Evolutionary conservation across 2,329 filamentous ascomycete genomes (phyloP).

Genomic region (Cadophora malorum): DNA sequence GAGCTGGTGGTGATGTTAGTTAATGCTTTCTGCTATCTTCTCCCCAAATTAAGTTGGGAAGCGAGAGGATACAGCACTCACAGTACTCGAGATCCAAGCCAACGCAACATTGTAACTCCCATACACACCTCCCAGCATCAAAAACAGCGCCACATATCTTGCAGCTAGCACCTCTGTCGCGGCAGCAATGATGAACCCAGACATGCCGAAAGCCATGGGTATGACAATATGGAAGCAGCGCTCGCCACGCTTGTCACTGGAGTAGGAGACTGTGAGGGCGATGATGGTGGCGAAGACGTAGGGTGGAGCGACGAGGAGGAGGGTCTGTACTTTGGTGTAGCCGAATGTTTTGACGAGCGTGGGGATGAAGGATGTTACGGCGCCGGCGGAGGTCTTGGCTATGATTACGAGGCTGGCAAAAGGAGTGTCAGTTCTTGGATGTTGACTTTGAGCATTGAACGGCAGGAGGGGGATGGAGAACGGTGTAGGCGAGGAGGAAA

Average conservation of each 20-base stretch:
- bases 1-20: constrained; percentile 16
- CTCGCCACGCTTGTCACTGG: constrained; percentile 21
- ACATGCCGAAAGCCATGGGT: constrained; percentile 31
- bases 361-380: constrained; percentile 44
- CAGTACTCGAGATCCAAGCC: constrained; percentile 35
- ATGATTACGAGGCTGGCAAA: constrained; percentile 19
- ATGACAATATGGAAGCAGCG: constrained; percentile 30
- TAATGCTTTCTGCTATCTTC: too few species aligned
- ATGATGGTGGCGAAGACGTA: constrained; percentile 20
- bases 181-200: constrained; percentile 31
- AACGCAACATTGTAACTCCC: constrained; percentile 33
- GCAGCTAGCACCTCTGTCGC: constrained; percentile 23
- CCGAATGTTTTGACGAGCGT: constrained; percentile 34
- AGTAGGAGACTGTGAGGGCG: constrained; percentile 23
- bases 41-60: too few species aligned
- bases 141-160: constrained; percentile 35
- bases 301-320: constrained; percentile 37
- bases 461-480: too few species aligned
- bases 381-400: constrained; percentile 27
- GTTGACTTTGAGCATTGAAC: not conserved
- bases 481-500: too few species aligned
- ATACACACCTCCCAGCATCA: constrained; percentile 32
- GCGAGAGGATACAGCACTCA: not conserved
- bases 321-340: constrained; percentile 30
- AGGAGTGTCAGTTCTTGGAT: not conserved